Percentiles rank a stretch among this genome's conserved stretches.
These are phyloP conservation scores for Linanthus parryae DNA, from an alignment of 148 eudicot genomes.

Conservation along the genomic window DNA sequence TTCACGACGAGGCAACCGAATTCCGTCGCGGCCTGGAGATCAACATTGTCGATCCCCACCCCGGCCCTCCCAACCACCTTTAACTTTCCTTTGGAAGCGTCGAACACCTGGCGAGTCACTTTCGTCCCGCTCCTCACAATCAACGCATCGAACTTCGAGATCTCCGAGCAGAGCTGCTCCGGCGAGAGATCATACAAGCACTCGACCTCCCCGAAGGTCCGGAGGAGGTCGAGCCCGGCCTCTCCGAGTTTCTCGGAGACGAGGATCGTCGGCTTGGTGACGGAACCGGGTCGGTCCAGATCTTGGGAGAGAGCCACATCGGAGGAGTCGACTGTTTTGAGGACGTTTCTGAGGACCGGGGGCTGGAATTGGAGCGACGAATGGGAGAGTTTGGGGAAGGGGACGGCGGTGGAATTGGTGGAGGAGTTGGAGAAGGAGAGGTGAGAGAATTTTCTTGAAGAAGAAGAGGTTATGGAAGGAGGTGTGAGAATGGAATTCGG, in stretches of 20 bases:
- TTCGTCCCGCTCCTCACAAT: conserved; percentile 87
- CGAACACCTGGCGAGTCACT: conserved; percentile 63
- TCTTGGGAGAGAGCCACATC: conserved; percentile 6
- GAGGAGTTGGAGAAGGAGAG: conserved; percentile 12
- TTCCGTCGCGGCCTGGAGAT: conserved; percentile 87
- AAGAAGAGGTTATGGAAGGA: not conserved
- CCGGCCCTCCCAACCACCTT: conserved; percentile 97
- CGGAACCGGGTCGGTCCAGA: conserved; percentile 6
- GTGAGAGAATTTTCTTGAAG: conserved; percentile 6
- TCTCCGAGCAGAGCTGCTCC: conserved; percentile 47
- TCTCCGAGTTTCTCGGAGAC: conserved; percentile 91
- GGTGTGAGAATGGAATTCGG: conserved; percentile 9
- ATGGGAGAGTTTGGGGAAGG: conserved; percentile 1
- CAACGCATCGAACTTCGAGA: conserved; percentile 56
- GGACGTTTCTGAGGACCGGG: not conserved
- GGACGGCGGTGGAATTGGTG: not conserved
- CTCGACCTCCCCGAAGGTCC: conserved; percentile 48
- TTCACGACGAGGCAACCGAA: conserved; percentile 77
- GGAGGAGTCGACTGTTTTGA: conserved; percentile 12
- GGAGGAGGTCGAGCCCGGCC: conserved; percentile 55
- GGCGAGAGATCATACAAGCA: conserved; percentile 55
- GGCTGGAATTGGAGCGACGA: not conserved
- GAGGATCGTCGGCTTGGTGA: conserved; percentile 42
- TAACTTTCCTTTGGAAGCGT: conserved; percentile 56
- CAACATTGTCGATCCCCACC: conserved; percentile 89